Conservation (phyloP, 805 yeast genomes). For the Saccharomycopsis fibuligera region DNA sequence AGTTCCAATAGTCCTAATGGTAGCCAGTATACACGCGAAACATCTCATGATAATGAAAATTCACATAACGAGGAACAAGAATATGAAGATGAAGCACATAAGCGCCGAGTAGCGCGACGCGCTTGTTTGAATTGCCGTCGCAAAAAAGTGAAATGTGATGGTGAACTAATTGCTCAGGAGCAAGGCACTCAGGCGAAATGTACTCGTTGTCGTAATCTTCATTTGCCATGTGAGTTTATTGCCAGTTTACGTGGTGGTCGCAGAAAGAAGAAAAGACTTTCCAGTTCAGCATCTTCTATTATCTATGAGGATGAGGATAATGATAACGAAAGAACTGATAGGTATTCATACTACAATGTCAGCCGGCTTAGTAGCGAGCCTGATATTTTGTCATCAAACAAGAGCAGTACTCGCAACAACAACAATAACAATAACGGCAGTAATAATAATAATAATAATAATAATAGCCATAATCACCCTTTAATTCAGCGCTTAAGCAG, state of each 20-base stretch:
- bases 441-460: no score
- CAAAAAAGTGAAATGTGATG: slow-evolving; percentile 62
- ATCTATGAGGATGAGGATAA: background rate
- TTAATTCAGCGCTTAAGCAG: no score
- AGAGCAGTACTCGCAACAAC: background rate
- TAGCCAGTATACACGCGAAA: no score
- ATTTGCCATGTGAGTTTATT: slow-evolving; percentile 46
- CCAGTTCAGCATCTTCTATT: background rate
- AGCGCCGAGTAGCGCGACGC: slow-evolving; percentile 43
- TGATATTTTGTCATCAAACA: background rate
- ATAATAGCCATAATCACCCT: background rate
- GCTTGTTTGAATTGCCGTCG: slow-evolving; percentile 63
- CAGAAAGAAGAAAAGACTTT: slow-evolving; percentile 27
- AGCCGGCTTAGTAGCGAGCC: no score
- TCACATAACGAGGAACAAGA: no score
- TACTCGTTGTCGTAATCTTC: slow-evolving; percentile 44
- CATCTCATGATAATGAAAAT: no score
- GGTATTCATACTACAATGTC: background rate
- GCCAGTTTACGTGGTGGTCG: slow-evolving; percentile 54
- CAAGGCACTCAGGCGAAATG: slow-evolving; percentile 26
- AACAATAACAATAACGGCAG: background rate
- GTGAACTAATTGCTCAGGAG: slow-evolving; percentile 36
- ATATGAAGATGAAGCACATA: no score
- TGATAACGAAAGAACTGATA: background rate
- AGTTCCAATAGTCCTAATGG: no score